Evolutionary conservation across 257 asterid species (phyloP).

Genomic region (Ballota nigra): DNA sequence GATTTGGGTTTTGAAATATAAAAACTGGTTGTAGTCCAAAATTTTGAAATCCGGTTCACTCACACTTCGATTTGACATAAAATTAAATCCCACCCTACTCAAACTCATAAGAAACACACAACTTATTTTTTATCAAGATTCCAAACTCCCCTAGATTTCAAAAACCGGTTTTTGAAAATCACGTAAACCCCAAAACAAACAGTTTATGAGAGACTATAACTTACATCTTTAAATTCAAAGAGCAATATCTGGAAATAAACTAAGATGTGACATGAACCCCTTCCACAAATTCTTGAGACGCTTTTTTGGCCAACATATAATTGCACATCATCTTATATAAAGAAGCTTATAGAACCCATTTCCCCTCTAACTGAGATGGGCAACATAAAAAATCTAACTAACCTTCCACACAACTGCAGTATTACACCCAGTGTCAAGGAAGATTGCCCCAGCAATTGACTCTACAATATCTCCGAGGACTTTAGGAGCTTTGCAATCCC

Average conservation of each 20-base stretch:
- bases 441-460: constrained; percentile 99
- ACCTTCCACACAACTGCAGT: constrained; percentile 94
- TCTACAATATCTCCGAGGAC: constrained; percentile 98
- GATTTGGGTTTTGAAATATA: too few relatives aligned
- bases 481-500: constrained; percentile 99
- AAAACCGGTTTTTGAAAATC: too few relatives aligned
- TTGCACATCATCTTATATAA: not conserved
- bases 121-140: too few relatives aligned
- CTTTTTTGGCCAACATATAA: not conserved
- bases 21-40: too few relatives aligned
- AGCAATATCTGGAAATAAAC: not conserved
- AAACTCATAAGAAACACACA: too few relatives aligned
- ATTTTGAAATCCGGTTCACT: too few relatives aligned
- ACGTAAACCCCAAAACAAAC: too few relatives aligned
- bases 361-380: not conserved
- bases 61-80: too few relatives aligned
- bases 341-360: not conserved
- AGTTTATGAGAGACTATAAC: too few relatives aligned
- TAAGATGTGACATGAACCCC: not conserved
- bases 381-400: constrained; percentile 35
- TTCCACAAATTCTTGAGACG: not conserved
- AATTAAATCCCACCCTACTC: too few relatives aligned
- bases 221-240: not conserved
- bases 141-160: too few relatives aligned
- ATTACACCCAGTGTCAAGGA: constrained; percentile 78